Percentiles rank a stretch among this genome's conserved stretches.
Conservation (phyloP, 2,329 filamentous ascomycete genomes). For the Botryotinia calthae region DNA sequence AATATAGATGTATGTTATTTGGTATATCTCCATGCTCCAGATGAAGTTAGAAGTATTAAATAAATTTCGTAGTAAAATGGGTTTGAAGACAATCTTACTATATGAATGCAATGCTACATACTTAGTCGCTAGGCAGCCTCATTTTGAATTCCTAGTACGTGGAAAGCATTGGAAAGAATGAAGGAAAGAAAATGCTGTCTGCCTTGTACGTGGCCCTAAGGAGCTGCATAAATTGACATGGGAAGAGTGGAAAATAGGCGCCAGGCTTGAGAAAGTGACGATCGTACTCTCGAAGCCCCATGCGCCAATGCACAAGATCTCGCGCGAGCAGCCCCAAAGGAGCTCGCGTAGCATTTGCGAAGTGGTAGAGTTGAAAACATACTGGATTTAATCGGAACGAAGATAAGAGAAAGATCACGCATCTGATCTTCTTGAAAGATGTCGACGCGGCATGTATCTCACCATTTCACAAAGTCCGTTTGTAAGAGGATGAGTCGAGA, state of each 20-base stretch:
- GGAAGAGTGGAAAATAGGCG: neutral
- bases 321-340: conserved; percentile 2
- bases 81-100: neutral
- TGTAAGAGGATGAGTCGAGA: neutral
- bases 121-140: too few species aligned
- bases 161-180: neutral
- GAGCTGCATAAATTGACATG: neutral
- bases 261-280: neutral
- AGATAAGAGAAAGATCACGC: neutral
- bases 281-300: neutral
- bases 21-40: too few species aligned
- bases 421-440: neutral
- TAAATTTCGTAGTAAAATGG: neutral
- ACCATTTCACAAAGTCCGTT: too few species aligned
- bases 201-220: neutral
- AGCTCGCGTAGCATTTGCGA: neutral
- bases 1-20: neutral
- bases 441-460: neutral
- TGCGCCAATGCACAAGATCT: neutral
- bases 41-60: neutral
- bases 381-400: neutral
- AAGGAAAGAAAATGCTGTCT: neutral
- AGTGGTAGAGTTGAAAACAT: neutral
- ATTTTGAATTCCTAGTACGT: neutral
- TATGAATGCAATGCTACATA: neutral